Conservation (phyloP, 2,329 filamentous ascomycete species). For the Bisporella sp. region DNA sequence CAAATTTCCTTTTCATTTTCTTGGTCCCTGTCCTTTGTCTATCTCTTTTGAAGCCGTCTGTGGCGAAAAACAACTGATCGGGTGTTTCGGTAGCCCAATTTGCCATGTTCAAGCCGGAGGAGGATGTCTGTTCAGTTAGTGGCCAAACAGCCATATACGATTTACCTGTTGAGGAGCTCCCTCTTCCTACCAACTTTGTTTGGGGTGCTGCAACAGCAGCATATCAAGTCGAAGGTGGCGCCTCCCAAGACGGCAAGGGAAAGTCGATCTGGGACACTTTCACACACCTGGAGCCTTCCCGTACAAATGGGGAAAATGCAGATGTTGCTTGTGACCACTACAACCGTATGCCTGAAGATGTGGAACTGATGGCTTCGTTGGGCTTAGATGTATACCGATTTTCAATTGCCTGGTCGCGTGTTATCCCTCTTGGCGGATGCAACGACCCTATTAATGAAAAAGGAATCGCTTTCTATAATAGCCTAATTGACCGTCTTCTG, state of each 20-base stretch:
- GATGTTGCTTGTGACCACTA: constrained; percentile 44
- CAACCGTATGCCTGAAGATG: constrained; percentile 42
- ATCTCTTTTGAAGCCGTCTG: too few relatives aligned
- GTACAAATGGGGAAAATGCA: constrained; percentile 29
- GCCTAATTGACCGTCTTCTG: constrained; percentile 37
- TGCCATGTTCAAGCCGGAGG: background rate
- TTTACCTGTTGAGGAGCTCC: constrained; percentile 2
- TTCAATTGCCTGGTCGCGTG: constrained; percentile 40
- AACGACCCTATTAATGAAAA: constrained; percentile 38
- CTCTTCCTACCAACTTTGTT: constrained; percentile 31
- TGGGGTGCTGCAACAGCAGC: constrained; percentile 36
- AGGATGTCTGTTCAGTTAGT: background rate
- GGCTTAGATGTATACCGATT: constrained; percentile 35
- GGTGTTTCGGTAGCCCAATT: too few relatives aligned
- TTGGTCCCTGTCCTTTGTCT: too few relatives aligned
- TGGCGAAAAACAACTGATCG: too few relatives aligned
- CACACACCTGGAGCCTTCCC: constrained; percentile 26
- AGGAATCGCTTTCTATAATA: constrained; percentile 40
- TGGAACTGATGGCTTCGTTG: constrained; percentile 31
- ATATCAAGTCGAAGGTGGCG: constrained; percentile 37
- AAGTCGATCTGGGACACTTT: constrained; percentile 33
- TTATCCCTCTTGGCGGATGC: constrained; percentile 39
- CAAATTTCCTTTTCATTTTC: too few relatives aligned
- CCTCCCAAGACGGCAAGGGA: constrained; percentile 32
- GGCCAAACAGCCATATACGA: background rate